A percentile compares a stretch with the other conserved stretches of the same genome.
Evolutionary conservation across 305 asterid species (phyloP).

Genomic region (Euphrasia arctica): DNA sequence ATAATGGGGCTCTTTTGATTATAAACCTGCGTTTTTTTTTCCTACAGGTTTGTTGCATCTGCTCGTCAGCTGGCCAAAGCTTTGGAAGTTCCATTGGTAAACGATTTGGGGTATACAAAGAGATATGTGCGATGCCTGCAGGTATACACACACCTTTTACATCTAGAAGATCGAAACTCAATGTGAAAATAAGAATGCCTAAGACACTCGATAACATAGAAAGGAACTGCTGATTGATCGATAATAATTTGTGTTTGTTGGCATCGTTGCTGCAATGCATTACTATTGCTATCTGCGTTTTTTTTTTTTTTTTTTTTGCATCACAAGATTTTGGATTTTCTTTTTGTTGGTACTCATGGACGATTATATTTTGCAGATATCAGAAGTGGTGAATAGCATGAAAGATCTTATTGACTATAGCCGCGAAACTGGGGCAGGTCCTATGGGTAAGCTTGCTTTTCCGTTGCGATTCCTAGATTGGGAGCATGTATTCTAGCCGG

Average conservation of each 20-base stretch:
- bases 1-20: neutral
- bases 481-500: no score
- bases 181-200: neutral
- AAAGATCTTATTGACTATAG: constrained; percentile 83
- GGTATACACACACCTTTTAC: constrained; percentile 40
- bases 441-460: constrained; percentile 64
- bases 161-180: neutral
- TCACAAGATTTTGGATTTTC: neutral
- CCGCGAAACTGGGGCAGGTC: constrained; percentile 70
- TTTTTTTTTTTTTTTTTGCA: no score
- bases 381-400: constrained; percentile 94
- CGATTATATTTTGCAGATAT: constrained; percentile 50
- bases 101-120: constrained; percentile 96
- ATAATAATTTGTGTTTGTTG: neutral
- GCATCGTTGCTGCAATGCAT: neutral
- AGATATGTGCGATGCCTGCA: constrained; percentile 95
- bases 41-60: constrained; percentile 76
- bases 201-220: neutral
- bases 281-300: no score
- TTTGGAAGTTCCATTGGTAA: constrained; percentile 94
- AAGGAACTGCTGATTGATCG: neutral
- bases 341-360: constrained; percentile 6
- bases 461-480: neutral
- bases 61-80: constrained; percentile 98
- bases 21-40: constrained; percentile 18